phyloP scores from a whole-genome alignment of 1,284 basidiomycete genomes.

The Trichosporon coremiiforme region DNA sequence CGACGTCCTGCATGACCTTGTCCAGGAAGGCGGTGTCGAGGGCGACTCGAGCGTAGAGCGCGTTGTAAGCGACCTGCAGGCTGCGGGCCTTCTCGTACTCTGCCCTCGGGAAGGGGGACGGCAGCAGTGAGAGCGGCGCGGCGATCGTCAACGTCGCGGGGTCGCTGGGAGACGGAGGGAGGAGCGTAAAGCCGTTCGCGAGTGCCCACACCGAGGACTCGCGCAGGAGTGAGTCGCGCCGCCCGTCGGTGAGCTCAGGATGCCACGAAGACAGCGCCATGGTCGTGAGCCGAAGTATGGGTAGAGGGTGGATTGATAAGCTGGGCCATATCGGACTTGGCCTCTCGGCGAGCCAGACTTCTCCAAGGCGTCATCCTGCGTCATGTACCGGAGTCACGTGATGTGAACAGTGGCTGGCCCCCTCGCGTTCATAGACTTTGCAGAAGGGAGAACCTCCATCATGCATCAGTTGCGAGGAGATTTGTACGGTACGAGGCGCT shows the following conservation, averaged over 20 bases:
- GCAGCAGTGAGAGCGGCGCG: constrained; percentile 84
- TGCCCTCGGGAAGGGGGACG: constrained; percentile 77
- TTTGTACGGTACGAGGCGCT: background rate
- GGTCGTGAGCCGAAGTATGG: background rate
- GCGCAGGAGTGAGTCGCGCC: constrained; percentile 65
- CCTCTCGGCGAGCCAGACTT: background rate
- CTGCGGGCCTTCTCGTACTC: constrained; percentile 69
- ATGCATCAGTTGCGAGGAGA: background rate
- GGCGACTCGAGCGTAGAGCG: constrained; percentile 81
- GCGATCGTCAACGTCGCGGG: constrained; percentile 73
- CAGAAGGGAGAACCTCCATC: background rate
- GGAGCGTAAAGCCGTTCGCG: constrained; percentile 78
- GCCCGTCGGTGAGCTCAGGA: constrained; percentile 64
- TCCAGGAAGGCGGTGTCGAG: constrained; percentile 79
- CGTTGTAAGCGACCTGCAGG: constrained; percentile 79
- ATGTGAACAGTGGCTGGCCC: background rate
- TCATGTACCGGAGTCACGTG: constrained; percentile 2
- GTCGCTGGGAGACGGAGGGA: constrained; percentile 63
- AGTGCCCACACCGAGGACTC: constrained; percentile 82
- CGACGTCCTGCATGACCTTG: constrained; percentile 79
- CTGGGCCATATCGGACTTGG: background rate
- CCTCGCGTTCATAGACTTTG: background rate
- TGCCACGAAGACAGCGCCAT: constrained; percentile 65
- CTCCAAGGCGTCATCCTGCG: constrained; percentile 16
- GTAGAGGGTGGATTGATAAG: background rate